phyloP scores from a whole-genome alignment of 1,284 basidiomycete species.

The Fistulinella cinereoalba region DNA sequence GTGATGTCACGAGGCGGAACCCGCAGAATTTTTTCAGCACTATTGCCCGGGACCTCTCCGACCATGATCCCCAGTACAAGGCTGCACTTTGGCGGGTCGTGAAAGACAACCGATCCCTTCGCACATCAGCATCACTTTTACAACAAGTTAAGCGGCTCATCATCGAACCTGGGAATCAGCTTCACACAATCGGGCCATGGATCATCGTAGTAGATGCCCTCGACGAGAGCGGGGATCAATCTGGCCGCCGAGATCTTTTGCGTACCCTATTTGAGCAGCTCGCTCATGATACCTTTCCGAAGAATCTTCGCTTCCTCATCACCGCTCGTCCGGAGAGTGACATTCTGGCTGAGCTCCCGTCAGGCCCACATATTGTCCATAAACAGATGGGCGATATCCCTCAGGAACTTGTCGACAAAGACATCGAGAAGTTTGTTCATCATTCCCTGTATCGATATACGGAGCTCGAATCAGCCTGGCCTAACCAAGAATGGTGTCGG shows the following conservation, averaged over 20 bases:
- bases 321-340: background rate
- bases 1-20: background rate
- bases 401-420: background rate
- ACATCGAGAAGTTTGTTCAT: background rate
- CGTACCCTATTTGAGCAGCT: background rate
- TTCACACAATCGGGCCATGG: background rate
- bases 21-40: background rate
- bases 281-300: background rate
- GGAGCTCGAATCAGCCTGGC: background rate
- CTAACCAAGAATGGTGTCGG: background rate
- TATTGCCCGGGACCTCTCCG: background rate
- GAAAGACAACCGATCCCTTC: background rate
- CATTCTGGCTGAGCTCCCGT: background rate
- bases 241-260: background rate
- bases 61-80: background rate
- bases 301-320: background rate
- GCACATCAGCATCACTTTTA: background rate
- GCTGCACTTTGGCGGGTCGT: background rate
- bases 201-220: constrained; percentile 1
- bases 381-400: background rate
- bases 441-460: background rate
- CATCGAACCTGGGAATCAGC: background rate
- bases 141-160: constrained; percentile 2
- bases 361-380: background rate
- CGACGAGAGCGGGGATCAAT: background rate